Conservation (phyloP, 1,284 basidiomycete genomes). For the Schizophyllum commune region DNA sequence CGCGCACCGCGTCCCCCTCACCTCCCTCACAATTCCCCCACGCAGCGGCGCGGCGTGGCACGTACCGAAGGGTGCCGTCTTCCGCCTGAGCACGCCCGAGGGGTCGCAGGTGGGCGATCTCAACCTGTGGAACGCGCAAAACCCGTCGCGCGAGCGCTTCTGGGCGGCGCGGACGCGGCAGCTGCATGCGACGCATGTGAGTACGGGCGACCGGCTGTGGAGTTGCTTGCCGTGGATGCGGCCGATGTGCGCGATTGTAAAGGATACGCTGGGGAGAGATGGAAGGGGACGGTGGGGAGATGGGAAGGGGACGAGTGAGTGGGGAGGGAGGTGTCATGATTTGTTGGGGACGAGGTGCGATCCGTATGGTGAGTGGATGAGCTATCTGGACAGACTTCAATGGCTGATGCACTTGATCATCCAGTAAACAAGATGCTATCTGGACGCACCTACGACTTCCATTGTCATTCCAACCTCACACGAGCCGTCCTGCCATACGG, state of each 20-base stretch:
- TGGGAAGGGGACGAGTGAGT: slow-evolving; percentile 10
- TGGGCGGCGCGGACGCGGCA: slow-evolving; percentile 17
- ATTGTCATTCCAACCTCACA: slow-evolving; percentile 16
- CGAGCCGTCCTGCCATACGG: slow-evolving; percentile 15
- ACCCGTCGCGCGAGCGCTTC: slow-evolving; percentile 12
- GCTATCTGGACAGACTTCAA: too few relatives aligned
- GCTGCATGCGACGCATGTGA: slow-evolving; percentile 14
- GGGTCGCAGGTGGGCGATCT: slow-evolving; percentile 17
- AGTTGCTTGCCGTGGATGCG: slow-evolving; percentile 12
- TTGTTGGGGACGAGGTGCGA: slow-evolving; percentile 16
- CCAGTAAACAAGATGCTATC: slow-evolving; percentile 2
- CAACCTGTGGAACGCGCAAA: slow-evolving; percentile 11
- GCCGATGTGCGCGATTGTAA: slow-evolving; percentile 14
- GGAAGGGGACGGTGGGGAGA: neutral
- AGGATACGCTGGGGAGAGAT: slow-evolving; percentile 9
- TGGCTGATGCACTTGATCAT: neutral
- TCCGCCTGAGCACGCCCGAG: slow-evolving; percentile 13
- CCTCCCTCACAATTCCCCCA: slow-evolving; percentile 11
- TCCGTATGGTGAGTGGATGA: slow-evolving; percentile 7
- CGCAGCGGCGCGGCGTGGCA: slow-evolving; percentile 14
- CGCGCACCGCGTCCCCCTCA: slow-evolving; percentile 8
- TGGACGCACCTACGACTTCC: slow-evolving; percentile 11
- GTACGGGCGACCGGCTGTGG: slow-evolving; percentile 15
- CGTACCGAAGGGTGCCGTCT: slow-evolving; percentile 11
- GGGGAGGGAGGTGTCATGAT: slow-evolving; percentile 15